Base-by-base conservation (phyloP, 176 grass and related monocot genomes). In the Triticum monococcum region DNA sequence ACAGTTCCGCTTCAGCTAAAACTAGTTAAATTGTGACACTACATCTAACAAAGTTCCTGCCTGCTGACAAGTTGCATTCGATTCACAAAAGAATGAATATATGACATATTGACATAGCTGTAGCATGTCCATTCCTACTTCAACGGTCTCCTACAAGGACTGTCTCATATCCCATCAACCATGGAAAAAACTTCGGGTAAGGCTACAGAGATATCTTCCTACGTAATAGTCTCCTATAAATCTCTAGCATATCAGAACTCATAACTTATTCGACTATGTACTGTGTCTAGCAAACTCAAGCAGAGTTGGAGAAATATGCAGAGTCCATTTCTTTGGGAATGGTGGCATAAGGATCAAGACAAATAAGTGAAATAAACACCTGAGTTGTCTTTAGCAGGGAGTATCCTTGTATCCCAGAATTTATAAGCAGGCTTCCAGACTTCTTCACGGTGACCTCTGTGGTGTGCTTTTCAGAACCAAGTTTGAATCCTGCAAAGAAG, bases 301-400 rank as follows among this genome's bases (percentile, higher is more conserved):
- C 68, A 75, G 24, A 78, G 25, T 43, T 66, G 5, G 81, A 86
- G 46, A 14, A 83, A 69, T 12, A 45, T 46, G 24, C n/a, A 20
- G 12, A 85, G 2, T 45, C 17, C 57, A 81, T 57, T 75, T 40
- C 31, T 61, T 73, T 68, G 23, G 46, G 56, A 59, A 59, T 48
- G 32, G 69, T 62, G 72, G 22, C 60, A 9, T 56, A 1, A 80
- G 35, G 11, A 76, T 11, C 17, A 90, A 2, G 11, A 84, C 9
- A 52, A 43, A 16, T 73, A 11, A 28, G 14, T 74, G 14, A 18
- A 82, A 81, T 56, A 75, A 81, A 35, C 72, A 98, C 96, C 96
- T 94, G 91, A 89, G 96, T 98, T 66, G 93, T 94, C 79, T 98
- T 98, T 70, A 98, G 77, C 69, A 98, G 36, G 16, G 96, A 91